Base-by-base conservation (phyloP, 305 asterid genomes). In the Fraxinus nigra region DNA sequence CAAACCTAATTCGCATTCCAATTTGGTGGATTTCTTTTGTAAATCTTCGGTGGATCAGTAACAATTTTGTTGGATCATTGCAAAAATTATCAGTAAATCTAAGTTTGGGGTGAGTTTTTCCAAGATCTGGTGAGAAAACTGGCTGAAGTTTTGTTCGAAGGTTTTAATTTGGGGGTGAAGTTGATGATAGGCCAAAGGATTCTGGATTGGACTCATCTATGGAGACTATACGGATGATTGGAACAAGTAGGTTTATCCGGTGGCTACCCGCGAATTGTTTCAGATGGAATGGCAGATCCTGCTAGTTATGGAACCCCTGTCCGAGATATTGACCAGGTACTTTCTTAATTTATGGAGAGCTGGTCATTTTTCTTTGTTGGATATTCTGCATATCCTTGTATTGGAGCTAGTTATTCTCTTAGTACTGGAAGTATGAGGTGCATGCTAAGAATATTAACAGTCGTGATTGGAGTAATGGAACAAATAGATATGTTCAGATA, bases 271-370 rank as follows among this genome's bases (percentile, higher is more conserved):
- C 85, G 82, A 87, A 86, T 90, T 84, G 89, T 91, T 90, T 93
- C 98, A 95, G 93, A 95, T 93, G 98, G 99, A 92, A 95, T 95
- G 99, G 99, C 97, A 94, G 96, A 94, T 92, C 98, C 90, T 89
- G 91, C 88, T 93, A 90, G 94, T 85, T 89, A 89, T 92, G 97
- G 86, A 90, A 90, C 87, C 90, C 89, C 91, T 88, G 97, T 92
- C 85, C 98, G 97, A 32, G 94, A 93, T 86, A 87, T 85, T 85
- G 98, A 95, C 72, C 97, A 92, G 97, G 99, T 95, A 76, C 3
- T 7, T 20, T 37, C 38, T 40, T 78, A 63, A 22, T 63, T 0
- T 67, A 18, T 18, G 3, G 22, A 56, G 26, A n/a, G 26, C 10
- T 56, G 20, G 11, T 56, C 67, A 56, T 56, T 4, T 56, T 56